Base-by-base conservation (phyloP, 1,284 basidiomycete genomes). In the Moniliella sp. region DNA sequence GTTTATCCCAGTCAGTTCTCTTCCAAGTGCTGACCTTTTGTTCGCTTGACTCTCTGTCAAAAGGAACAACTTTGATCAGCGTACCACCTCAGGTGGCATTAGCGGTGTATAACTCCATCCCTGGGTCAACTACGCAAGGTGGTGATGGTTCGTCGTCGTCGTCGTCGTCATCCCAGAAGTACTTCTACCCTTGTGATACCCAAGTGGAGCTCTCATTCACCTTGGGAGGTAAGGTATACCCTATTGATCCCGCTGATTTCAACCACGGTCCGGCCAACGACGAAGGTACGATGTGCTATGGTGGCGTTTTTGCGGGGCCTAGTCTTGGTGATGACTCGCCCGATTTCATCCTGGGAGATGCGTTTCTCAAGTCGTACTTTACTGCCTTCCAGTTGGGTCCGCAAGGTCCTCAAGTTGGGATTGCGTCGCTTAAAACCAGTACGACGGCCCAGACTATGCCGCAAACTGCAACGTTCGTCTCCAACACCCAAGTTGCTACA, bases 41-140 rank as follows among this genome's bases (percentile, higher is more conserved):
- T n/a, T n/a, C n/a, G n/a, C n/a, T n/a, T n/a, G n/a, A n/a, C n/a
- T n/a, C n/a, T n/a, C n/a, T n/a, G n/a, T n/a, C 78, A n/a, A n/a
- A n/a, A 0, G 84, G 84, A 37, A 93, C 84, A 1, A 91, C 86
- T 0, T 71, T 93, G 19, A 70, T 94, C 33, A 83, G 78, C 9
- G 82, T 76, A 0, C 84, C 88, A 0, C 13, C 69, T 0, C 46
- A 58, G 7, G 64, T 67, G 26, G 71, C 86, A 16, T 51, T 67
- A 0, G 60, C 63, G 10, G 67, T 97, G 30, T 94, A 75, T 53
- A 65, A 68, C 1, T 70, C 76, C 40, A 81, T 97, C 33, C 71
- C 75, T 0, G 73, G 71, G 23, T n/a, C n/a, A n/a, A n/a, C n/a
- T n/a, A n/a, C n/a, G n/a, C n/a, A n/a, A n/a, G n/a, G n/a, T n/a